Evolutionary conservation across 768 basidiomycete genomes (phyloP), one percentile per base, ranked within the genome.

Genomic region (Butyriboletus loyo): DNA sequence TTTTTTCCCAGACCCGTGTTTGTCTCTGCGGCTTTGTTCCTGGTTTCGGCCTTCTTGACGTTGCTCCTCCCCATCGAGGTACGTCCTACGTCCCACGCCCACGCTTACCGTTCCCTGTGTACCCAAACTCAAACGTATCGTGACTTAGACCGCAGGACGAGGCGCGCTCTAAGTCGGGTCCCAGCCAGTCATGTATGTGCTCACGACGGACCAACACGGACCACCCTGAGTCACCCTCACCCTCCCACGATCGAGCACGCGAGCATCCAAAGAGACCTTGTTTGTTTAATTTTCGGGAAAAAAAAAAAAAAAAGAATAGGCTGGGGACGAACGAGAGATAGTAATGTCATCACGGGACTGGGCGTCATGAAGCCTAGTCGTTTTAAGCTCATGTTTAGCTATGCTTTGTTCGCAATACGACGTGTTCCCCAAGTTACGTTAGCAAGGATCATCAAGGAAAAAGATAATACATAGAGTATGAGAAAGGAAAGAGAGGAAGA

Each of bases 31-130:
- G 57, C 77, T 1, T 59, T 80, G 37, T 76, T 79, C 64, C 54
- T 79, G 38, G 69, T 75, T 5, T 64, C 79, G 4, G 70, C 72
- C 3, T 4, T 75, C 8, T 46, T 76, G 28, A 73, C 74, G 66
- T 30, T 76, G n/a, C 47, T 75, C 13, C 65, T 80, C 17, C 78
- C 78, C 7, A 77, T 79, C 53, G 77, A 79, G 74, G 77, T 78
- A 46, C 25, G 67, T 22, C 31, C 15, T 10, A 10, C 7, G 7
- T 43, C 40, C 17, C 6, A 4, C 7, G 17, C 14, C 38, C 2
- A 1, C 21, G 0, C 35, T n/a, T 19, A 40, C 15, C 7, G 2
- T 15, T 5, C 35, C 27, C n/a, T 28, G 41, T 4, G 2, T 34
- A 6, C 10, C 35, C 45, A 35, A n/a, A n/a, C 10, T 46, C 45